Conservation (phyloP, 2,329 filamentous ascomycete genomes). For the Scopulariopsis brevicaulis region DNA sequence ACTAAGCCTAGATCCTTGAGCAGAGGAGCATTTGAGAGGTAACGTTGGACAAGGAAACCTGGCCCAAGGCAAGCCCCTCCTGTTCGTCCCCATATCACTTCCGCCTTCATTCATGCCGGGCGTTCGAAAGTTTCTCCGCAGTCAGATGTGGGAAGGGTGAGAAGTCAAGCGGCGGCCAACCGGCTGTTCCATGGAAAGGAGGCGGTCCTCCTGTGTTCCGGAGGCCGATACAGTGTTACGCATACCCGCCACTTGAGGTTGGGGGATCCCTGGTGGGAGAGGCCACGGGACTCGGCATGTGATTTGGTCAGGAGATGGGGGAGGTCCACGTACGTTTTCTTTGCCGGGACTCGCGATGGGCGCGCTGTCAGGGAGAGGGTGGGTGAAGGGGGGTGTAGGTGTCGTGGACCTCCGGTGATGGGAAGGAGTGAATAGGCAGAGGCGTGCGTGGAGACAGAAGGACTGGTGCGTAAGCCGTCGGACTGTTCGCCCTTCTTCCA, state of each 20-base stretch:
- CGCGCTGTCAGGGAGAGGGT: not conserved
- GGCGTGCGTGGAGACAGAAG: not conserved
- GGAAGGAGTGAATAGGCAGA: not conserved
- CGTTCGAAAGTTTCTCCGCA: not conserved
- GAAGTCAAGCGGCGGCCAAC: not conserved
- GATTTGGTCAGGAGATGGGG: not conserved
- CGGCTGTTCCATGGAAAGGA: not conserved
- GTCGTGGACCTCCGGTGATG: not conserved
- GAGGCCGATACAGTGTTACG: not conserved
- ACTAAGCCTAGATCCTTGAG: not conserved
- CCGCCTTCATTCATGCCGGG: not conserved
- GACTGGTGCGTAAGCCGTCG: not conserved
- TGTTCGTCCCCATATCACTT: not conserved
- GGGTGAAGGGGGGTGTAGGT: not conserved
- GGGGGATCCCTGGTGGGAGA: not conserved
- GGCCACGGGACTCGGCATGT: not conserved
- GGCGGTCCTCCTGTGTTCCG: not conserved
- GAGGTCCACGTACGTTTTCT: not conserved
- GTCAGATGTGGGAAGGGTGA: not conserved
- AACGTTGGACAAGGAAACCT: not conserved
- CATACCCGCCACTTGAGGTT: not conserved
- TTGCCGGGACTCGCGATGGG: not conserved
- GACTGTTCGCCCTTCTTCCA: not conserved
- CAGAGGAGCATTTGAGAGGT: not conserved
- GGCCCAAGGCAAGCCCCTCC: too few relatives aligned